Conservation (phyloP, 2,329 filamentous ascomycete species). For the Colletotrichum horii region DNA sequence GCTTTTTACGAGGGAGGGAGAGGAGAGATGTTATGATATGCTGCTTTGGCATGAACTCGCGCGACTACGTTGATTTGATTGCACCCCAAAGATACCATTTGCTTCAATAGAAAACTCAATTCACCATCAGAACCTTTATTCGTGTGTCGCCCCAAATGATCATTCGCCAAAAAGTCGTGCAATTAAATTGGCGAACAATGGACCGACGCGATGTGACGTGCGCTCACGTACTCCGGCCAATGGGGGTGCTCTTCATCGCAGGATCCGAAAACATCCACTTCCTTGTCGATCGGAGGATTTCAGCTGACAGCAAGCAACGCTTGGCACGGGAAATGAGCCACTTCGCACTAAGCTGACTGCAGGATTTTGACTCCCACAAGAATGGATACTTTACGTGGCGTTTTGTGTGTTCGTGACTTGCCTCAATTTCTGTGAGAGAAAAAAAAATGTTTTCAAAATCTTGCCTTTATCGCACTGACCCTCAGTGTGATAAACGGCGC, state of each 20-base stretch:
- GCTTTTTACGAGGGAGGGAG: neutral
- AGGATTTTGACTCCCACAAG: neutral
- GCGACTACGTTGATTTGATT: neutral
- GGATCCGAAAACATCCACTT: neutral
- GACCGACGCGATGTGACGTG: neutral
- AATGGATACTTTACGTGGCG: neutral
- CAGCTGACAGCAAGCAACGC: neutral
- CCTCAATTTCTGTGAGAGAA: fast-evolving
- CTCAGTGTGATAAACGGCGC: neutral
- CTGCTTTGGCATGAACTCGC: neutral
- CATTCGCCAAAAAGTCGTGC: neutral
- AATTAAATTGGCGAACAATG: neutral
- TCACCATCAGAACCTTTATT: neutral
- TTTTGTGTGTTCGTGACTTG: neutral
- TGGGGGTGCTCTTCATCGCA: neutral
- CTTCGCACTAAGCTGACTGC: neutral
- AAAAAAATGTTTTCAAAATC: neutral
- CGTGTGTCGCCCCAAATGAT: neutral
- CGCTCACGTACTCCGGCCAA: neutral
- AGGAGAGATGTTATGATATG: neutral
- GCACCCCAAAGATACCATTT: neutral
- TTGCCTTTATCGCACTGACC: neutral
- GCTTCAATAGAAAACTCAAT: neutral
- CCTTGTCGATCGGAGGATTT: neutral
- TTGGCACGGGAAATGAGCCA: neutral